phyloP scores from a whole-genome alignment of 208 protist genomes.

The Leptomonas seymouri region DNA sequence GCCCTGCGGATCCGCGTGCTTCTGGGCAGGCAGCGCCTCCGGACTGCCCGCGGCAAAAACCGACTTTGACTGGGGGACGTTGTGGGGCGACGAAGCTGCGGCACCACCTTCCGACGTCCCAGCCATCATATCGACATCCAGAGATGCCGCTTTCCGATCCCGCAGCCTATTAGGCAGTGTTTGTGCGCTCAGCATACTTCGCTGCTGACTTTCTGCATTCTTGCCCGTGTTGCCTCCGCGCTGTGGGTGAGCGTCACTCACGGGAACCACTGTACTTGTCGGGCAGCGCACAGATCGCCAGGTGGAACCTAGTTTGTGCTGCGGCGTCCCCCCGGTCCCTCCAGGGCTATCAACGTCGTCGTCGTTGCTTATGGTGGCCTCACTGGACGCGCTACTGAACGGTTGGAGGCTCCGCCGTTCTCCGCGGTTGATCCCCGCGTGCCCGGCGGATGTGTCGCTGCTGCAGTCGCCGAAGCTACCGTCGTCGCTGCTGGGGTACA shows the following conservation, averaged over 20 bases:
- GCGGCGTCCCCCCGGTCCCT: slow-evolving; percentile 8
- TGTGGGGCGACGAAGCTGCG: too few relatives aligned
- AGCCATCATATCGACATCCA: not conserved
- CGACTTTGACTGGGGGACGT: too few relatives aligned
- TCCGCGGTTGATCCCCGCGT: not conserved
- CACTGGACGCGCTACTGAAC: not conserved
- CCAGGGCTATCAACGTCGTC: not conserved
- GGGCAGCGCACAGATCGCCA: slow-evolving; percentile 2
- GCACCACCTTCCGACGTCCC: too few relatives aligned
- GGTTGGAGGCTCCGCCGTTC: not conserved
- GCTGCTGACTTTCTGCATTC: not conserved
- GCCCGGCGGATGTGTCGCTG: not conserved
- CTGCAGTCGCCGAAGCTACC: slow-evolving; percentile 15
- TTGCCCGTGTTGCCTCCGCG: not conserved
- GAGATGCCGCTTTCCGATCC: not conserved
- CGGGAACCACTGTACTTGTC: slow-evolving; percentile 2
- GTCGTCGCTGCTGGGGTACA: slow-evolving; percentile 30
- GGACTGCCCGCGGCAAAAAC: too few relatives aligned
- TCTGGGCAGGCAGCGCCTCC: not conserved
- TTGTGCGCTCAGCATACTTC: not conserved
- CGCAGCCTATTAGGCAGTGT: not conserved
- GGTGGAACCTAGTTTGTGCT: slow-evolving; percentile 8
- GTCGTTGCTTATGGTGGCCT: not conserved
- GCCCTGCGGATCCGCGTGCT: slow-evolving; percentile 1
- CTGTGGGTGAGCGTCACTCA: not conserved